Evolutionary conservation across 2,329 filamentous ascomycete genomes (phyloP), one percentile per base, ranked within the genome.

Genomic region (Teratosphaeria nubilosa): DNA sequence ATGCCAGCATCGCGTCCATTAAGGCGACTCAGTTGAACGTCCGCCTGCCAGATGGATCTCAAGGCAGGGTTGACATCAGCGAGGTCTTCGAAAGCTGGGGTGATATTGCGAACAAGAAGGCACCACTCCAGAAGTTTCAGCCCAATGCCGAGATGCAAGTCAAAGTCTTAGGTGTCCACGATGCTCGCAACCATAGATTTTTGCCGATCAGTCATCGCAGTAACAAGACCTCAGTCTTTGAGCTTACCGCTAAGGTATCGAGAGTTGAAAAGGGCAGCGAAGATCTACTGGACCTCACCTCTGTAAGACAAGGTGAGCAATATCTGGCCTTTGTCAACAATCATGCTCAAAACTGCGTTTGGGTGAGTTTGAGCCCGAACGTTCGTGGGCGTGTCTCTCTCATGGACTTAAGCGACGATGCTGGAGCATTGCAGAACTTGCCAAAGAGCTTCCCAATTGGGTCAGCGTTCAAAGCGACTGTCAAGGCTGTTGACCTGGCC

Each of bases 11-110:
- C 51, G 82, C 83, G n/a, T 90, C 90, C 0, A 78, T 96, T 69
- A 96, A 95, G 73, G 86, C 86, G 54, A 96, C 92, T 0, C 94
- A 99, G 71, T 78, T 97, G 57, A 97, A 97, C 65, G 90, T 99
- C 5, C 84, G 88, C 64, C 80, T 97, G 55, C 87, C 90, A 51
- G 90, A 95, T 68, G 90, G 91, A 63, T 80, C 95, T 9, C 89
- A 95, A 70, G 94, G 92, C n/a, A 89, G 94, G 20, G 86, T 99
- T 60, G 92, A 96, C 69, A 83, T 94, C 5, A 95, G 94, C 1
- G 90, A 97, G 71, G 76, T 91, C 13, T 99, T 95, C 70, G 88
- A 96, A 71, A 80, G 79, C 11, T 96, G 88, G 86, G 87, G 95
- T 53, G 86, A 92, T 51, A 94, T 99, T 67, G 80, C 84, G 58